These are phyloP conservation scores for Diutina ranongensis DNA, from an alignment of 1,139 yeast genomes.

Conservation along the genomic window DNA sequence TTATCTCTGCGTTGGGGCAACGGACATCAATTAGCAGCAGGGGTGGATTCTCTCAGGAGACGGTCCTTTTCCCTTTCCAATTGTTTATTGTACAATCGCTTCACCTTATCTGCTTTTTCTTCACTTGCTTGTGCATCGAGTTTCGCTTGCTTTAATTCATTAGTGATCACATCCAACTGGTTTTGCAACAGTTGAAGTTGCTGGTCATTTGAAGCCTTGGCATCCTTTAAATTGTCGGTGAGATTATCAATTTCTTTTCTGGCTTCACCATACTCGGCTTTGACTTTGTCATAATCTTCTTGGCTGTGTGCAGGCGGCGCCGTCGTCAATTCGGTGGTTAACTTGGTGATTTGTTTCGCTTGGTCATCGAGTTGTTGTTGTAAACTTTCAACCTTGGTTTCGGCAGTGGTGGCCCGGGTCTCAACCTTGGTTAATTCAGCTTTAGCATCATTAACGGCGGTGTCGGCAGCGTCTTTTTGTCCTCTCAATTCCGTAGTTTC, in stretches of 20 bases:
- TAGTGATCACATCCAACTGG: not conserved
- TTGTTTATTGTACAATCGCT: not conserved
- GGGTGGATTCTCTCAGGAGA: not conserved
- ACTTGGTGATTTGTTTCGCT: not conserved
- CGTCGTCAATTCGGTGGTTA: not conserved
- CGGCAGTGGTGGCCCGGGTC: constrained; percentile 2
- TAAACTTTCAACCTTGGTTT: not conserved
- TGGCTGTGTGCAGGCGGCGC: not conserved
- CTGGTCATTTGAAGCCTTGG: not conserved
- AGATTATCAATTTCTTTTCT: not conserved
- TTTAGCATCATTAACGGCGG: not conserved
- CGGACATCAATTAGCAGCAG: not conserved
- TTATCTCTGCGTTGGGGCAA: no score
- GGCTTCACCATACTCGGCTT: no score
- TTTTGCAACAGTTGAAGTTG: not conserved
- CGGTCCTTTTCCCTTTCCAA: not conserved
- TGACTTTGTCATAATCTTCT: not conserved
- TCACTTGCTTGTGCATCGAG: not conserved
- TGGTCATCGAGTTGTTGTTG: not conserved
- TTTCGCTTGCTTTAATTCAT: not conserved
- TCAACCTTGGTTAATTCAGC: not conserved
- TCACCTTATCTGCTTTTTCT: not conserved
- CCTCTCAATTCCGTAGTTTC: not conserved
- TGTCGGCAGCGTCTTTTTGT: not conserved
- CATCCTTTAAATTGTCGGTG: not conserved